Evolutionary conservation across 2,329 filamentous ascomycete genomes (phyloP).

Genomic region (Arthrinium puccinioides): DNA sequence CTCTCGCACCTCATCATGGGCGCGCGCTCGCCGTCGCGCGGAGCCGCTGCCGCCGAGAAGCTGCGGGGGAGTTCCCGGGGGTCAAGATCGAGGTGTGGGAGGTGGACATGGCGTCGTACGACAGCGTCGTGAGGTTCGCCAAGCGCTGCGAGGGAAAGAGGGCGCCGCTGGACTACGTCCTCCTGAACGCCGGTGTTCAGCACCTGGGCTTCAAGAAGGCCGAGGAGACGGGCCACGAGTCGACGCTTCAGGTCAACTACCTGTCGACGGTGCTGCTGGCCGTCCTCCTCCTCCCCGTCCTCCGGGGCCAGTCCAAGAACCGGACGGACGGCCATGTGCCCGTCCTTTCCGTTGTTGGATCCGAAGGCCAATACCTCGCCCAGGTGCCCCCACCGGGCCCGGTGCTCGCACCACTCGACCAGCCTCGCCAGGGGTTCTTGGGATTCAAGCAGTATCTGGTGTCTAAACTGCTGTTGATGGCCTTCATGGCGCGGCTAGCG

Average conservation of each 20-base stretch:
- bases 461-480: constrained; percentile 1
- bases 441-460: background rate
- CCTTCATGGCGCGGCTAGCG: background rate
- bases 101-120: constrained; percentile 29
- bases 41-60: background rate
- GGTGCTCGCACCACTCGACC: background rate
- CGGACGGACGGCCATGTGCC: background rate
- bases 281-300: constrained; percentile 9
- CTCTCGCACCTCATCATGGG: background rate
- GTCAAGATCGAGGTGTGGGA: constrained; percentile 21
- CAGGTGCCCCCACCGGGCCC: background rate
- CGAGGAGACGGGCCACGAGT: constrained; percentile 7
- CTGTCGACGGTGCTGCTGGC: constrained; percentile 11
- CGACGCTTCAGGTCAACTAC: constrained; percentile 14
- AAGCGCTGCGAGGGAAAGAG: constrained; percentile 15
- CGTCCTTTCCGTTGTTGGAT: background rate
- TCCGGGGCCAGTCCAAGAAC: constrained; percentile 2
- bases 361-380: background rate
- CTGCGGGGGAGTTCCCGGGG: constrained; percentile 16
- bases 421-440: background rate
- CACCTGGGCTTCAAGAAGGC: constrained; percentile 10
- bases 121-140: constrained; percentile 25
- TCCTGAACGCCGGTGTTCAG: constrained; percentile 18
- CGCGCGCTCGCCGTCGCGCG: background rate
- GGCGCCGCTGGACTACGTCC: constrained; percentile 9